Evolutionary conservation across 495 filamentous ascomycete species (phyloP), one percentile per base, ranked within the genome.

Genomic region (Daldinia childiae): DNA sequence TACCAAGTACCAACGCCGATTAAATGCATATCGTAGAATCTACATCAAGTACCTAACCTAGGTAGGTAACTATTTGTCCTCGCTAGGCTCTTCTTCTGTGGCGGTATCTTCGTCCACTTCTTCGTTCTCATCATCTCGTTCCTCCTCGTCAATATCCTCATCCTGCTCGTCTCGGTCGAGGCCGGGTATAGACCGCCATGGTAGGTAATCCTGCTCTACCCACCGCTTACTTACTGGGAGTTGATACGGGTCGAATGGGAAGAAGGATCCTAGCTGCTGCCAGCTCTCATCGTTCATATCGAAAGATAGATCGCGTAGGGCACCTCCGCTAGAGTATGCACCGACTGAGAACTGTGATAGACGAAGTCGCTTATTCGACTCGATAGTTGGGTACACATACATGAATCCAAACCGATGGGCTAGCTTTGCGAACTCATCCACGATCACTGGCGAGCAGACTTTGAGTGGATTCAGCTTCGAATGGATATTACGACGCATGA

Each of bases 241-340:
- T 68, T 92, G 89, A 79, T 97, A 98, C 2, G 95, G 95, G 76
- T 99, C 95, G 74, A 99, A 99, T 1, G 96, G 95, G 78, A 98
- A 98, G 78, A 94, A 97, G 0, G 92, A 92, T 67, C 98, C 95
- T 2, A 98, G 85, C 77, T 95, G 87, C 55, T 88, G 85, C 79
- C 88, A 89, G 41, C 89, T 90, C 62, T 94, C 89, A 41, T 91
- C 87, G 55, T 88, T 87, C 59, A 82, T 77, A 57, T 85, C 82
- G 51, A 86, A 81, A 61, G 86, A 90, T 73, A 88, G 86, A 74
- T 95, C 93, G 45, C 93, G 86, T 26, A 87, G 73, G 1, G 80
- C 82, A 14, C 82, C 81, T 62, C 80, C 81, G n/a, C 75, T 82
- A 32, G 83, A 79, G 66, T 85, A 84, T 27, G 77, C 81, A 11